Evolutionary conservation across 371 early-diverging fungal genomes (phyloP), one percentile per base, ranked within the genome.

Genomic region (Mycotypha africana): DNA sequence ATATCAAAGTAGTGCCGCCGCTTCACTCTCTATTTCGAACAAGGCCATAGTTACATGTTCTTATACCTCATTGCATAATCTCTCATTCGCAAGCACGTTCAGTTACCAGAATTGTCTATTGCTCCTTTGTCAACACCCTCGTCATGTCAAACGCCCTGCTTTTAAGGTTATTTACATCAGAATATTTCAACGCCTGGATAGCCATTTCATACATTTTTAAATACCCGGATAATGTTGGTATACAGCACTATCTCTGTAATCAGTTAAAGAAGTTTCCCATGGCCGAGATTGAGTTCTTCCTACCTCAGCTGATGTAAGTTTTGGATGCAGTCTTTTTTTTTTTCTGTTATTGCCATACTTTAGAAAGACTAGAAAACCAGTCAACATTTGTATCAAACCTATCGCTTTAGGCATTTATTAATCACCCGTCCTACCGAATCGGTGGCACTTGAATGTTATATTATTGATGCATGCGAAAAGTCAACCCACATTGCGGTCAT

Each of bases 171-270:
- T 92, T 93, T 70, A 84, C 87, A 38, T 88, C 89, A 30, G 86
- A 93, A 47, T 90, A 85, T 63, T 95, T 97, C 62, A 87, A 93
- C 65, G 70, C 89, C 25, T 88, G 93, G 78, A 77, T 94, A 47
- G 95, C 93, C 12, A 68, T 96, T n/a, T 83, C 82, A 20, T 98
- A 96, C 65, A 70, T 98, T 17, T 84, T 86, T 57, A 72, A 80
- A 47, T 89, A 97, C 64, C 82, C 87, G 5, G 79, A 88, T 37
- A 78, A 75, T 16, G 70, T 85, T 19, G 96, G 93, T 11, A 91
- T 97, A 25, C 96, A 98, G 42, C 84, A 93, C 50, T 95, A 95
- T 54, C 72, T 99, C 38, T 95, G 96, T 74, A 77, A 86, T 28
- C 81, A 82, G 49, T 72, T 98, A 46, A 79, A 77, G 47, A 74